A percentile compares a stretch with the other conserved stretches of the same genome.
These are phyloP conservation scores for Microcos paniculata DNA, from an alignment of 345 rosid genomes.

Conservation along the genomic window DNA sequence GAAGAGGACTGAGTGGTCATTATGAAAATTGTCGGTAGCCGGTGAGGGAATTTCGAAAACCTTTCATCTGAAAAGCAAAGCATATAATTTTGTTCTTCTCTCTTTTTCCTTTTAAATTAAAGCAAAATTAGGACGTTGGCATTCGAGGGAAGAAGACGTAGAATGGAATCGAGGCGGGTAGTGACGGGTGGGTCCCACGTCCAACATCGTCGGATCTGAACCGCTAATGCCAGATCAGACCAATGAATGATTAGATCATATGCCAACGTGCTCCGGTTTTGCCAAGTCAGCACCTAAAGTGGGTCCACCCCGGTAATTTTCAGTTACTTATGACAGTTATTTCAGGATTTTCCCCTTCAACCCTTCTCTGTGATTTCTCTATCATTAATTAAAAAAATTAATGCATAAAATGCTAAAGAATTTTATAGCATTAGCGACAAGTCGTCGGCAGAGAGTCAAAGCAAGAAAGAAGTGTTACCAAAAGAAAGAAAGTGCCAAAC, in stretches of 20 bases:
- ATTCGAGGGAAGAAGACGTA: neutral
- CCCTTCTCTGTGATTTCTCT: too few relatives aligned
- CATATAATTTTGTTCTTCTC: neutral
- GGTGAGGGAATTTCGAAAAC: neutral
- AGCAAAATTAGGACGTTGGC: neutral
- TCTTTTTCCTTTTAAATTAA: neutral
- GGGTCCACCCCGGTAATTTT: neutral
- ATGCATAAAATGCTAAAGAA: too few relatives aligned
- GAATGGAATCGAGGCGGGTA: neutral
- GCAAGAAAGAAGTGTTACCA: too few relatives aligned
- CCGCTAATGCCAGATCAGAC: neutral
- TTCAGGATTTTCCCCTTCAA: too few relatives aligned
- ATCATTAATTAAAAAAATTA: too few relatives aligned
- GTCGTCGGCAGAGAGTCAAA: too few relatives aligned
- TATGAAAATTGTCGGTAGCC: slow-evolving; percentile 13
- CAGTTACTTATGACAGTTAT: neutral
- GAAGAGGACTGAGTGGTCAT: slow-evolving; percentile 67
- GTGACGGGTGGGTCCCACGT: neutral
- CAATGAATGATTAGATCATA: neutral
- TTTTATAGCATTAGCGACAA: too few relatives aligned
- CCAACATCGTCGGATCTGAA: neutral
- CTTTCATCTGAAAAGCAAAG: neutral
- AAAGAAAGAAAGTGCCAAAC: too few relatives aligned
- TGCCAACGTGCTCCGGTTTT: neutral
- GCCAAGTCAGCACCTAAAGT: neutral